Conservation (phyloP, 208 protist species). For the Crithidia expoeki region DNA sequence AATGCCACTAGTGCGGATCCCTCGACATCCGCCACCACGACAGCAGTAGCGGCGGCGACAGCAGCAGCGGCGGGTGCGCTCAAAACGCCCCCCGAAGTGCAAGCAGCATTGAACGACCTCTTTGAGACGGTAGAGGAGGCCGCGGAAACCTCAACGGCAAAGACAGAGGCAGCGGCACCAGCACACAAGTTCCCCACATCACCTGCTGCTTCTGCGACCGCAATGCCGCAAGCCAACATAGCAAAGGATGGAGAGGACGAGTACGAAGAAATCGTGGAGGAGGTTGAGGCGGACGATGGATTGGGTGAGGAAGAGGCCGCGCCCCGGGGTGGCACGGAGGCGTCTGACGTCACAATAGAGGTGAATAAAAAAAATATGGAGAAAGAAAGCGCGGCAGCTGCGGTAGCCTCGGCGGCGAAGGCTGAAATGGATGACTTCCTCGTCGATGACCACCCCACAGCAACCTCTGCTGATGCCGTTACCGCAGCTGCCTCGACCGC, state of each 20-base stretch:
- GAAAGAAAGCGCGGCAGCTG: neutral
- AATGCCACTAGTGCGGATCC: neutral
- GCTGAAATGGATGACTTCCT: neutral
- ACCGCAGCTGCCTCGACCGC: neutral
- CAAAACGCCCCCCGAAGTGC: neutral
- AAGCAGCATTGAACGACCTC: neutral
- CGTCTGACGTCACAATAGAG: neutral
- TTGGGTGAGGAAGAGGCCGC: no score
- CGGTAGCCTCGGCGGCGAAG: neutral
- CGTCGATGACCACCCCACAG: neutral
- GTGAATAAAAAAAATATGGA: neutral
- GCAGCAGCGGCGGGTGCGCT: neutral
- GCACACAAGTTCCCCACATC: neutral
- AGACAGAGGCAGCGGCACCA: neutral
- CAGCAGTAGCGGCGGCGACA: neutral
- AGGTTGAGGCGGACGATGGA: conserved; percentile 26
- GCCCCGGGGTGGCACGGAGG: neutral
- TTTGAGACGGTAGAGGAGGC: neutral
- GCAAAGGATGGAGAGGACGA: conserved; percentile 30
- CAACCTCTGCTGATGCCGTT: neutral
- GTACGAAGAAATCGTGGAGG: conserved; percentile 27
- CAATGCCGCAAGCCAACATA: neutral
- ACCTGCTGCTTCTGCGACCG: neutral
- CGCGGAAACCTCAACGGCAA: neutral
- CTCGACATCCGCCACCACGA: neutral